Percentiles rank a stretch among this genome's conserved stretches.
phyloP scores from a whole-genome alignment of 2,329 filamentous ascomycete species.

The Fusarium sp. region DNA sequence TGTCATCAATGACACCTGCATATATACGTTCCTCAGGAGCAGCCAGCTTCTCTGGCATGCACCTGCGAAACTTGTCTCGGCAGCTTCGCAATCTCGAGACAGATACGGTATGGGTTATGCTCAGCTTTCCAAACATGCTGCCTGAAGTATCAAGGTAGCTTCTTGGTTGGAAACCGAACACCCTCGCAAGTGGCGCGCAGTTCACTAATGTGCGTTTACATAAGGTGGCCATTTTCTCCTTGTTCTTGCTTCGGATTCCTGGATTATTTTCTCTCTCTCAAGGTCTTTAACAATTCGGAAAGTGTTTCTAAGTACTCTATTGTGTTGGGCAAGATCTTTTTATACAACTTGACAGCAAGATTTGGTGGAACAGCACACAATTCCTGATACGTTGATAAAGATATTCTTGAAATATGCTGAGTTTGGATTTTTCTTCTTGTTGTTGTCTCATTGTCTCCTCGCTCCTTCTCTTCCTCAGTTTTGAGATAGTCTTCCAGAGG shows the following conservation, averaged over 20 bases:
- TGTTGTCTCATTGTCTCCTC: neutral
- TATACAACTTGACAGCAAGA: constrained; percentile 10
- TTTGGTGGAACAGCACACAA: constrained; percentile 42
- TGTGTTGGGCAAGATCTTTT: constrained; percentile 13
- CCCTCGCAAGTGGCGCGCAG: neutral
- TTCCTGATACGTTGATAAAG: constrained; percentile 3
- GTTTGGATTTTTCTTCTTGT: neutral
- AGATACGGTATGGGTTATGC: constrained; percentile 2
- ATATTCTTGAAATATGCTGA: constrained; percentile 14
- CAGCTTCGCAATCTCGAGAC: constrained; percentile 23
- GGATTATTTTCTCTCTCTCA: neutral
- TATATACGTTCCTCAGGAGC: constrained; percentile 48
- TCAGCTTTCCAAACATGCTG: constrained; percentile 1
- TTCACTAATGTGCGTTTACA: constrained; percentile 1
- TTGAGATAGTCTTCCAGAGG: neutral
- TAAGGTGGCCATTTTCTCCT: constrained; percentile 14
- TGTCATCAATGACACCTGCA: constrained; percentile 34
- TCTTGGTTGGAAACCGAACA: neutral
- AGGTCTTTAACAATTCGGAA: neutral
- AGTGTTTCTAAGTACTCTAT: constrained; percentile 1
- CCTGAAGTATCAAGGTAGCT: neutral
- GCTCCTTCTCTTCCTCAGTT: neutral
- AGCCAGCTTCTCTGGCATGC: constrained; percentile 21
- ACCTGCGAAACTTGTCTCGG: constrained; percentile 34
- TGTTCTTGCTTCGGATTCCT: constrained; percentile 2